These are phyloP conservation scores for Chamaenerion angustifolium DNA, from an alignment of 345 rosid species.

Conservation along the genomic window DNA sequence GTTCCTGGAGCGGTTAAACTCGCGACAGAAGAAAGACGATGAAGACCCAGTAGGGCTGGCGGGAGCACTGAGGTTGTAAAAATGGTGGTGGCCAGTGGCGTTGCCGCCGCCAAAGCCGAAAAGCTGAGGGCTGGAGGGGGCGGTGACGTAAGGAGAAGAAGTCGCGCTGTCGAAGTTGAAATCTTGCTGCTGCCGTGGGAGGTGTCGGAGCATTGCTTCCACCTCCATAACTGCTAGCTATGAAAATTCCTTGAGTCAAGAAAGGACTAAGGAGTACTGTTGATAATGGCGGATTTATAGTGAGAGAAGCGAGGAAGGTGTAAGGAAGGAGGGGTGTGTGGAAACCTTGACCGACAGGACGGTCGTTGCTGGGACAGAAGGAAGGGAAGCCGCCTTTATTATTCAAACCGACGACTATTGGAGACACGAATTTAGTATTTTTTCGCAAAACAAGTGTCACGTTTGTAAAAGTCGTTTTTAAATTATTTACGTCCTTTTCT, in stretches of 20 bases:
- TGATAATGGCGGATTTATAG: constrained; percentile 4
- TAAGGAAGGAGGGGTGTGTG: constrained; percentile 3
- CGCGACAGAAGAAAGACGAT: constrained; percentile 9
- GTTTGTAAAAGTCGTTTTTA: neutral
- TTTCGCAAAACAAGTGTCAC: neutral
- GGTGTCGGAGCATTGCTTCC: constrained; percentile 31
- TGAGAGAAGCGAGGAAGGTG: constrained; percentile 7
- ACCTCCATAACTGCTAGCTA: constrained; percentile 20
- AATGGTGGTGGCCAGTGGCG: neutral
- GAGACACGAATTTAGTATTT: neutral
- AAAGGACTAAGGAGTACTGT: neutral
- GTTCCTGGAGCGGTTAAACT: constrained; percentile 8
- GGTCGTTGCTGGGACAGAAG: neutral
- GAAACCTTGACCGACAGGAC: neutral
- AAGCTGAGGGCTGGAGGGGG: constrained; percentile 84
- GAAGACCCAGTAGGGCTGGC: constrained; percentile 44
- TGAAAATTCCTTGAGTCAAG: constrained; percentile 2
- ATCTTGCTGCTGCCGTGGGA: constrained; percentile 21
- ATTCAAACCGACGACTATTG: constrained; percentile 16
- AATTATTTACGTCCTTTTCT: neutral
- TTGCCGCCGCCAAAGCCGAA: constrained; percentile 25
- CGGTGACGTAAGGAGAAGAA: constrained; percentile 91
- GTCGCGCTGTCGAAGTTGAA: constrained; percentile 69
- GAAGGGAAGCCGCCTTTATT: constrained; percentile 34
- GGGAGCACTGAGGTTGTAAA: constrained; percentile 44